Base-by-base conservation (phyloP, 345 rosid genomes). In the Orychophragmus violaceus region DNA sequence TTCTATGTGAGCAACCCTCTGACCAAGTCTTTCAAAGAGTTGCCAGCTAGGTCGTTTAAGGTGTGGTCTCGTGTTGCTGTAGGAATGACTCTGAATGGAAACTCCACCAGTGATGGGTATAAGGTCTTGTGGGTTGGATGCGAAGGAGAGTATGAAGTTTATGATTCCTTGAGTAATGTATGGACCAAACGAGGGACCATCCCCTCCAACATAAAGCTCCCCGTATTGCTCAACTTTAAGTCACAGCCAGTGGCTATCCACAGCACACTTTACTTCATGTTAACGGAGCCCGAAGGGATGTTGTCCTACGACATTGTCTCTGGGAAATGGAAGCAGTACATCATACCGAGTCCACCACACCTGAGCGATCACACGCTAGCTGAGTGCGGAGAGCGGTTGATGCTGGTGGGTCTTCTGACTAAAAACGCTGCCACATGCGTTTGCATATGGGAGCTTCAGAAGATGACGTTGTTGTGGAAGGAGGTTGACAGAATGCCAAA, bases 401-500 rank as follows among this genome's bases (percentile, higher is more conserved):
- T 94, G 88, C 87, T 94, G 3, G 99, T 86, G 62, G 99, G 99
- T 51, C 76, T 90, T 81, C 87, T 94, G 70, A 85, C 86, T 0
- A 94, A 88, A 73, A 90, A 94, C 48, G 99, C 99, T 2, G 99
- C 99, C 62, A 90, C 99, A 2, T 94, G 99, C 29, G 96, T 94
- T 61, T 94, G 96, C 83, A 79, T 90, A 77, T 90, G 96, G 96
- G 99, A 90, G 87, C 95, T 94, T 84, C 99, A 94, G 82, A 94
- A 82, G 84, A 94, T 94, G 99, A 90, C 95, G 36, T 86, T 94
- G 78, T 78, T 94, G 85, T 94, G 99, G 99, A 94, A 87, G 99
- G 99, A 94, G 99, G 99, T 94, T 82, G 99, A 94, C 97, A 94
- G 99, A 94, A 90, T 94, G 97, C 97, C 99, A 94, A 94, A 90